phyloP scores from a whole-genome alignment of 441 rosid species.

The Mallotus repandus region DNA sequence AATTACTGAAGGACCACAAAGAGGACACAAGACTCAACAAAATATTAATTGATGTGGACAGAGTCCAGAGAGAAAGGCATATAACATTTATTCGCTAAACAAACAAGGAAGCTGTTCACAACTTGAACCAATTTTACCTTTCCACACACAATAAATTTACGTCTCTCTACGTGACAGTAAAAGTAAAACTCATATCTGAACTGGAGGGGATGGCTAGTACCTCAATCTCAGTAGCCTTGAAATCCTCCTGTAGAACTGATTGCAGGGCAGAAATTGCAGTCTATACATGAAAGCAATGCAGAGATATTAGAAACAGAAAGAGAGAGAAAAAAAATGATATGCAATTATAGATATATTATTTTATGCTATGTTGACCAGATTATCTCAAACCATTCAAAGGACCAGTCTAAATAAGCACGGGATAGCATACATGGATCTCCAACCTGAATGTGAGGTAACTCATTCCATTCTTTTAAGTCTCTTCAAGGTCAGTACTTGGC shows the following conservation, averaged over 20 bases:
- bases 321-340: not conserved
- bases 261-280: conserved; percentile 90
- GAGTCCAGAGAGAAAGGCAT: not conserved
- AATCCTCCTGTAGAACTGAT: conserved; percentile 96
- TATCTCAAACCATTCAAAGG: not conserved
- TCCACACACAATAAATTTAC: not conserved
- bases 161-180: not conserved
- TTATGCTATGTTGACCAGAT: not conserved
- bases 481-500: not conserved
- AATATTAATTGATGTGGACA: not conserved
- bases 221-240: conserved; percentile 98
- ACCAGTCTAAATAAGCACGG: not conserved
- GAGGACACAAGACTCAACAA: not conserved
- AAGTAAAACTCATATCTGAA: not conserved
- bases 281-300: conserved; percentile 31
- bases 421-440: not conserved
- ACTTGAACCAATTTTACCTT: not conserved
- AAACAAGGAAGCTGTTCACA: not conserved
- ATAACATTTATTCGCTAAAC: not conserved
- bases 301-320: not conserved
- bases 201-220: conserved; percentile 29
- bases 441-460: not conserved
- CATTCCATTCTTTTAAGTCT: not conserved
- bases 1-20: not conserved
- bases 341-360: not conserved